phyloP scores from a whole-genome alignment of 1,284 basidiomycete species.

The Puccinia polysora region DNA sequence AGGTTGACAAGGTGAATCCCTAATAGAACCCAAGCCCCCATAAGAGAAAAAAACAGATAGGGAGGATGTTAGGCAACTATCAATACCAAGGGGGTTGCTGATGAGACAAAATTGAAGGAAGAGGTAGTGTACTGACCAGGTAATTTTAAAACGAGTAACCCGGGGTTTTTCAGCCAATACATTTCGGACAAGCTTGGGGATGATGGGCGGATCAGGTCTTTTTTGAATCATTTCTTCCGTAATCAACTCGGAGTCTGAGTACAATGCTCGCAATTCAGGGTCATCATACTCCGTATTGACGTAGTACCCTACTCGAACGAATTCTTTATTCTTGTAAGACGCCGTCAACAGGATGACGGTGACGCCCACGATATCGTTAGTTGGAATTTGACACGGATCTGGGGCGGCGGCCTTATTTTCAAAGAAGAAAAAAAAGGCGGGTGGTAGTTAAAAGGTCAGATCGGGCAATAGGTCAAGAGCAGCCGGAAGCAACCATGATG shows the following conservation, averaged over 20 bases:
- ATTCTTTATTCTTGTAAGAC: slow-evolving; percentile 87
- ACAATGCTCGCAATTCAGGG: slow-evolving; percentile 72
- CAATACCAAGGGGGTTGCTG: too few relatives aligned
- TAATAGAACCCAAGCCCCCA: background rate
- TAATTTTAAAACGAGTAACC: slow-evolving; percentile 70
- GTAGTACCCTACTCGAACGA: slow-evolving; percentile 97
- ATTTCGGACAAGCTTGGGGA: slow-evolving; percentile 76
- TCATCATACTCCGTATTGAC: slow-evolving; percentile 98
- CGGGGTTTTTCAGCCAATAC: slow-evolving; percentile 82
- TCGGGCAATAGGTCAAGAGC: too few relatives aligned
- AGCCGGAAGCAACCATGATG: too few relatives aligned
- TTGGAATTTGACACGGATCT: slow-evolving; percentile 67
- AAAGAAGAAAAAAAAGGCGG: background rate
- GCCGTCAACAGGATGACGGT: slow-evolving; percentile 87
- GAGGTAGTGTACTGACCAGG: slow-evolving; percentile 51
- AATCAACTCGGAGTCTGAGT: slow-evolving; percentile 66
- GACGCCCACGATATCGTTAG: slow-evolving; percentile 78
- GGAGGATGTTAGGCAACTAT: too few relatives aligned
- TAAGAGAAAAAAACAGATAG: background rate
- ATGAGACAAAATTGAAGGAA: background rate
- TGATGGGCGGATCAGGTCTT: slow-evolving; percentile 47
- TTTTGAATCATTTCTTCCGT: slow-evolving; percentile 44
- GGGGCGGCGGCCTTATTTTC: slow-evolving; percentile 57
- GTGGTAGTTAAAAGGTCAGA: too few relatives aligned
- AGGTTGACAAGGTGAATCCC: slow-evolving; percentile 15